phyloP scores from a whole-genome alignment of 305 asterid genomes.

The Solanum hybrid region DNA sequence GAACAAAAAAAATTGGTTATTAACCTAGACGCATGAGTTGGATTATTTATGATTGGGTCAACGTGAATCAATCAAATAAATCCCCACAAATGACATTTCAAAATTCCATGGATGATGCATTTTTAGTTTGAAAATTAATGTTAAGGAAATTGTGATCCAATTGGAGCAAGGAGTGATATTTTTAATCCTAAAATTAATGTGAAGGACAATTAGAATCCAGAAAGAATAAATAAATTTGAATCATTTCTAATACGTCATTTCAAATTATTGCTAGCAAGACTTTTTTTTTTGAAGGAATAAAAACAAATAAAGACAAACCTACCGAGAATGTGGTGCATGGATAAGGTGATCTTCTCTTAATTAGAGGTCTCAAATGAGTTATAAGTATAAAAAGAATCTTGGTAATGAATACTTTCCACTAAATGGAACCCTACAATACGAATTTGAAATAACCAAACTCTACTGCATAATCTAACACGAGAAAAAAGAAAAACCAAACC shows the following conservation, averaged over 20 bases:
- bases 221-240: neutral
- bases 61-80: neutral
- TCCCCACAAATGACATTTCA: neutral
- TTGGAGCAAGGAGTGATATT: neutral
- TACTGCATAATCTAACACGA: too few relatives aligned
- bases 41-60: neutral
- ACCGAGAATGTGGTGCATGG: too few relatives aligned
- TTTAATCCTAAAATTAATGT: neutral
- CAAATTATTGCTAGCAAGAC: neutral
- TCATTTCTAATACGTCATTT: neutral
- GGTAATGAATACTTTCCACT: accelerated
- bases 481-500: too few relatives aligned
- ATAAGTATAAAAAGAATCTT: too few relatives aligned
- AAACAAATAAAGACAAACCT: too few relatives aligned
- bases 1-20: too few relatives aligned
- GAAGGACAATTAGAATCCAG: neutral
- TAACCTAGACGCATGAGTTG: neutral
- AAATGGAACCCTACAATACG: too few relatives aligned
- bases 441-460: too few relatives aligned
- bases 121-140: neutral
- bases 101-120: neutral
- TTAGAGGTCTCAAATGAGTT: too few relatives aligned
- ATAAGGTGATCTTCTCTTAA: too few relatives aligned
- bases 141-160: neutral
- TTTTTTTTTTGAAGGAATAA: neutral